Evolutionary conservation across 2,329 filamentous ascomycete species (phyloP).

Genomic region (Calonectria henricotiae): DNA sequence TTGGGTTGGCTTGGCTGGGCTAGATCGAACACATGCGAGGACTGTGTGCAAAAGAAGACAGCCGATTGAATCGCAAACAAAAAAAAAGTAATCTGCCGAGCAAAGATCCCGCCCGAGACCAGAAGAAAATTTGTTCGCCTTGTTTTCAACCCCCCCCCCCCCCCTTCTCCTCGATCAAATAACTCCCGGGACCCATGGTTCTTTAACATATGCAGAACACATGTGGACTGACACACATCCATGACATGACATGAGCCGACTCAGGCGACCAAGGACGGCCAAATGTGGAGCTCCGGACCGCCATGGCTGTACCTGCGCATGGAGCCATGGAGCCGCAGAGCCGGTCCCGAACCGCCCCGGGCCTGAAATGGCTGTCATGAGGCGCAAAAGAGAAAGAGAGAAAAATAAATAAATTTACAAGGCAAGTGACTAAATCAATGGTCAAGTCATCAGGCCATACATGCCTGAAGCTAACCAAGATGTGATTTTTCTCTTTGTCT

Average conservation of each 20-base stretch:
- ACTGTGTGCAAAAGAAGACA: not conserved
- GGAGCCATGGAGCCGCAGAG: slow-evolving; percentile 22
- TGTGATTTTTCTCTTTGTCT: not conserved
- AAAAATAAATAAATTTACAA: not conserved
- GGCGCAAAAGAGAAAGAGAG: not conserved
- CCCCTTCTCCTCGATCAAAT: not conserved
- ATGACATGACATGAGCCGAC: slow-evolving; percentile 17
- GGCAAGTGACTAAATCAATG: slow-evolving; percentile 13
- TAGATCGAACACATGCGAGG: not conserved
- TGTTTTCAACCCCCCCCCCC: not conserved
- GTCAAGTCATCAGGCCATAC: not conserved
- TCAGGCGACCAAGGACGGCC: slow-evolving; percentile 13
- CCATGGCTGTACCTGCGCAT: slow-evolving; percentile 14
- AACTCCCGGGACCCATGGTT: not conserved
- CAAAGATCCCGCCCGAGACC: slow-evolving; percentile 10
- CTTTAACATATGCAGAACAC: slow-evolving; percentile 20
- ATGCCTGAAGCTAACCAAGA: not conserved
- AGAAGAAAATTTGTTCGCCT: not conserved
- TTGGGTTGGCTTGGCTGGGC: not conserved
- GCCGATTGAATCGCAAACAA: slow-evolving; percentile 6
- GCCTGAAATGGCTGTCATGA: slow-evolving; percentile 3
- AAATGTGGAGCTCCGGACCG: slow-evolving; percentile 26
- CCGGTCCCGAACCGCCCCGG: slow-evolving; percentile 16
- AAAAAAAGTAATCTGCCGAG: slow-evolving; percentile 18
- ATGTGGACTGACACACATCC: slow-evolving; percentile 17